phyloP scores from a whole-genome alignment of 1,284 basidiomycete species.

The Trichosporon coremiiforme region DNA sequence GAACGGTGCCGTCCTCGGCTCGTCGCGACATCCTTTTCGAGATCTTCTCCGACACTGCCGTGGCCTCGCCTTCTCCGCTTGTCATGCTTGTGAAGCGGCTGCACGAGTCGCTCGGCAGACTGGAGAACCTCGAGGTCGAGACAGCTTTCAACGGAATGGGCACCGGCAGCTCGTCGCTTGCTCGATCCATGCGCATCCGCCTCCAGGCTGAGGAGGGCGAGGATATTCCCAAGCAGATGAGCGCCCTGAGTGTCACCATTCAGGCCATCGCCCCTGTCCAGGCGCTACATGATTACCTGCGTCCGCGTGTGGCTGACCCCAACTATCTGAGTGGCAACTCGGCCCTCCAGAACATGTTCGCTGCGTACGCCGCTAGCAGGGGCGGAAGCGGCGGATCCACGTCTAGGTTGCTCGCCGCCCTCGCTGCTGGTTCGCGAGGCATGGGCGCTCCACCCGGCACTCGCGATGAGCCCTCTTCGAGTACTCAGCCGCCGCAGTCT shows the following conservation, averaged over 20 bases:
- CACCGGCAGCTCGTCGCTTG: slow-evolving; percentile 33
- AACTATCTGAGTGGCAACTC: slow-evolving; percentile 59
- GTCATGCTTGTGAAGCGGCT: slow-evolving; percentile 86
- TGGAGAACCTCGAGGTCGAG: slow-evolving; percentile 92
- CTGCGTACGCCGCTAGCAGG: slow-evolving; percentile 70
- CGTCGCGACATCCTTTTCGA: slow-evolving; percentile 75
- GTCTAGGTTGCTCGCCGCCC: slow-evolving; percentile 63
- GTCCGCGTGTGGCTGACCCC: slow-evolving; percentile 81
- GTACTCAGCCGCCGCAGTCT: slow-evolving; percentile 14
- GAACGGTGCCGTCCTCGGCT: slow-evolving; percentile 54
- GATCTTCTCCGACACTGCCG: slow-evolving; percentile 66
- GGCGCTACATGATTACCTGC: slow-evolving; percentile 89
- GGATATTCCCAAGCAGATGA: slow-evolving; percentile 78
- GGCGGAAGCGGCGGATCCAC: slow-evolving; percentile 30
- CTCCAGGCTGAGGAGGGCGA: slow-evolving; percentile 83
- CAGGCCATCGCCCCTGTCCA: slow-evolving; percentile 96
- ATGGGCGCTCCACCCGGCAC: not conserved
- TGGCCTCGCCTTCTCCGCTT: slow-evolving; percentile 64
- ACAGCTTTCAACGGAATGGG: slow-evolving; percentile 62
- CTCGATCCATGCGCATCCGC: slow-evolving; percentile 68
- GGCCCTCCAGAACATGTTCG: slow-evolving; percentile 78
- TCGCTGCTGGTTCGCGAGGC: slow-evolving; percentile 49
- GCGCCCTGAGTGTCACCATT: slow-evolving; percentile 90
- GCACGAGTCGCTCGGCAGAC: slow-evolving; percentile 86
- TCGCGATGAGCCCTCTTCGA: slow-evolving; percentile 8